Evolutionary conservation across 1,284 basidiomycete species (phyloP).

Genomic region (Sanghuangporus sanghuang): DNA sequence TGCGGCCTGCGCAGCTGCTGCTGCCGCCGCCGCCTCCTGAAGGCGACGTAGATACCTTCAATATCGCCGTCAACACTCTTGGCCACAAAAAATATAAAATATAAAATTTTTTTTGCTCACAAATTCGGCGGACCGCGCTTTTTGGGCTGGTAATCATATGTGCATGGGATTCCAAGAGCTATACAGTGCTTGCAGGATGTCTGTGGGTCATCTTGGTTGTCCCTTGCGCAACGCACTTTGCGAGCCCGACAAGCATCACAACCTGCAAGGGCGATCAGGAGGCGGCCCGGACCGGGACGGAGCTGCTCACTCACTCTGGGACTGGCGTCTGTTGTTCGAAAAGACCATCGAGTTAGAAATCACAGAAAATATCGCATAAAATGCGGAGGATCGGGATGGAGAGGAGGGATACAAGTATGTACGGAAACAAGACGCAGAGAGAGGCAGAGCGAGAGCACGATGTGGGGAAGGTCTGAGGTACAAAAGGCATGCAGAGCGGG

Average conservation of each 20-base stretch:
- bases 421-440: conserved; percentile 16
- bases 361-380: conserved; percentile 10
- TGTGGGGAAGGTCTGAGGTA: conserved; percentile 23
- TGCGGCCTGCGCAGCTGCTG: conserved; percentile 39
- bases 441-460: conserved; percentile 28
- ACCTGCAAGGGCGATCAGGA: conserved; percentile 38
- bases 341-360: conserved; percentile 20
- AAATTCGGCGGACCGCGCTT: conserved; percentile 87
- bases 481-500: conserved; percentile 32
- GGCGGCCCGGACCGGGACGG: conserved; percentile 18
- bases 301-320: conserved; percentile 53
- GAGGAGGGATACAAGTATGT: conserved; percentile 13
- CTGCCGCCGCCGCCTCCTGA: conserved; percentile 69
- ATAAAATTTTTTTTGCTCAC: conserved; percentile 41
- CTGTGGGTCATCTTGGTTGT: conserved; percentile 69
- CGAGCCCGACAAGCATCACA: conserved; percentile 81
- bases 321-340: conserved; percentile 59
- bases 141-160: conserved; percentile 88
- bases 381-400: conserved; percentile 6
- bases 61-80: conserved; percentile 3
- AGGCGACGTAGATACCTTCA: conserved; percentile 69
- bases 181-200: conserved; percentile 80
- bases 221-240: conserved; percentile 75
- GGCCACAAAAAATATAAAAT: background rate
- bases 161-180: conserved; percentile 77